Evolutionary conservation across 352 stramenopile genomes (phyloP), one percentile per base, ranked within the genome.

Genomic region (Elongisporangium anandrum): DNA sequence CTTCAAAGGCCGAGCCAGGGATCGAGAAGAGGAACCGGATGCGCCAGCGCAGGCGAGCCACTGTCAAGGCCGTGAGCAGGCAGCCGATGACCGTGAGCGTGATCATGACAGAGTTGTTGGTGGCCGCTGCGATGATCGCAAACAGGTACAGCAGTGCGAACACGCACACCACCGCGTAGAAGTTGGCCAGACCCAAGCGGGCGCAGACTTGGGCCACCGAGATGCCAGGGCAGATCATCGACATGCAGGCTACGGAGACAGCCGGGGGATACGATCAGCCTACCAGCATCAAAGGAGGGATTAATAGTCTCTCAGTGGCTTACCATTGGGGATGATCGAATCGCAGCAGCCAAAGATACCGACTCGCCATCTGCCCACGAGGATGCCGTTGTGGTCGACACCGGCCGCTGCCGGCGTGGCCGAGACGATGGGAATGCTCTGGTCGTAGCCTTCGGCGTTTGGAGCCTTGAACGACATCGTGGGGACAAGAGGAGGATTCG

Each of bases 11-110:
- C 9, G 66, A 72, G 5, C 76, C 74, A 1, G 66, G 74, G 57
- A 86, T 81, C 39, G 69, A 79, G 52, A 86, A 84, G 6, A 86
- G 57, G 60, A 75, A 73, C 39, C 79, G 79, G 51, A 89, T 72
- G 24, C 70, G 72, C 54, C 68, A 85, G 16, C 78, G 78, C 26
- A 85, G 68, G n/a, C 72, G 72, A 34, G 71, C 69, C 21, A 75
- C 65, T 41, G 72, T 72, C 41, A 79, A 48, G 41, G 62, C 47
- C 53, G 68, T 64, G 50, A 73, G 19, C 21, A 77, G 49, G 20
- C 19, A 60, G 51, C 66, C 34, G 59, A 85, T 71, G n/a, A 80
- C 63, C 22, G 57, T 54, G 8, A 84, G 61, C 21, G 59, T 77
- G 49, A 57, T 62, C 39, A 75, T 34, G 9, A 85, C 66, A 24